Evolutionary conservation across 2,329 filamentous ascomycete genomes (phyloP), one percentile per base, ranked within the genome.

Genomic region (Phaeosphaeriaceae sp.): DNA sequence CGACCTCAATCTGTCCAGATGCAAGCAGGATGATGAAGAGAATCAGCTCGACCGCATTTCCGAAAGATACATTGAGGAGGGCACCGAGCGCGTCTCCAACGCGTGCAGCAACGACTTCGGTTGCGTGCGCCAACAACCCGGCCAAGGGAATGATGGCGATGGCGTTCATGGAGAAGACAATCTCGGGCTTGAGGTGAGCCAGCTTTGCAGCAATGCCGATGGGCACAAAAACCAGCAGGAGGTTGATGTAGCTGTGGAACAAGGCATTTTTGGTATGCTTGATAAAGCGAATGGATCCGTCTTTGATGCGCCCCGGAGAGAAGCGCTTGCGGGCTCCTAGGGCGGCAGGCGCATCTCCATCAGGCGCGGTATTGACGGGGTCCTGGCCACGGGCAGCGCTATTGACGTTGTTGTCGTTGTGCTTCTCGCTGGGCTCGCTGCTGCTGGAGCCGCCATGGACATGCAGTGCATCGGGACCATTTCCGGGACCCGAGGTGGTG

Each of bases 1-100:
- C 94, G 67, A 97, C 94, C 60, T 91, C 89, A 61, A 97, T 95
- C 81, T 97, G 88, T 78, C 92, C 83, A 84, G 88, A 60, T 23
- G 68, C 77, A 54, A 81, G 76, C 61, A 72, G 48, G 61, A 80
- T 78, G 55, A 76, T 77, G 69, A 84, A 84, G 65, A 84, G 79
- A 68, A 84, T 84, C 50, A 84, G 69, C 69, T 84, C 82, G 46
- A 84, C 82, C 19, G 82, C 82, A 59, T 84, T 84, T 62, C 82
- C 82, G 58, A 84, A 84, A 1, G 82, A 82, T 10, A 84, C 82
- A 55, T 84, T 84, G 57, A 84, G 78, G 61, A 84, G 63, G 35
- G 82, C 82, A 58, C 82, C 82, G 11, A 82, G 69, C 1, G 81
- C 82, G 61, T 84, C 82, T 61, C 82, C 82, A 42, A 84, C 72